Conservation (phyloP, 352 stramenopile species). For the Globisporangium emineosum region DNA sequence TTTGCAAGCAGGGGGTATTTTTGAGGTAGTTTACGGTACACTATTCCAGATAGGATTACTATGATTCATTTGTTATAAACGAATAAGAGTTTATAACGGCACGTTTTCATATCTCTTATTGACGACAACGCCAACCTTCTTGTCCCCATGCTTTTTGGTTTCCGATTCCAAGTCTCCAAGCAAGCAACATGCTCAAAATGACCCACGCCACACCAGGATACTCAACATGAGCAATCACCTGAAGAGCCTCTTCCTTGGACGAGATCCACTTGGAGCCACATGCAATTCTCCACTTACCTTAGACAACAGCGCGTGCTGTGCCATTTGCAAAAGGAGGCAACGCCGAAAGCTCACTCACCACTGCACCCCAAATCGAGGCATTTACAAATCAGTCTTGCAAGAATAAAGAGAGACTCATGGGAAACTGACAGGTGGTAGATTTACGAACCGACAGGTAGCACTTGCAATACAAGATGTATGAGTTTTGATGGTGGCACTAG, state of each 20-base stretch:
- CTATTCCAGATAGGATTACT: not conserved
- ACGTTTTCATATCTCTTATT: too few species aligned
- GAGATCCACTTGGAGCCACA: too few species aligned
- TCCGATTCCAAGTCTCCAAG: too few species aligned
- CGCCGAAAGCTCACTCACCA: not conserved
- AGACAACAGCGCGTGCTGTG: not conserved
- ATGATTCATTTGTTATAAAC: not conserved
- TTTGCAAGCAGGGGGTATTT: too few species aligned
- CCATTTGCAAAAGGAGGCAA: not conserved
- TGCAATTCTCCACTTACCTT: too few species aligned
- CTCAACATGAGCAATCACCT: not conserved
- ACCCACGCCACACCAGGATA: not conserved
- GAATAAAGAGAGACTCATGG: not conserved
- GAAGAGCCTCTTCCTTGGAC: not conserved
- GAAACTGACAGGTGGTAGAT: not conserved
- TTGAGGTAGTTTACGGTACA: not conserved
- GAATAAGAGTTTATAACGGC: not conserved
- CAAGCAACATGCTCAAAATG: too few species aligned
- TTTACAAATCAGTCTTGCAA: too few species aligned
- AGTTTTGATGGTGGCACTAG: too few species aligned
- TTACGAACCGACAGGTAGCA: not conserved
- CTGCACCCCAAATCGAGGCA: not conserved
- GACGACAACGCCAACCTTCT: too few species aligned
- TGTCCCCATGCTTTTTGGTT: too few species aligned
- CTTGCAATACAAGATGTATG: too few species aligned